Conservation (phyloP, 129 eudicot species). For the Flaveria ramosissima region DNA sequence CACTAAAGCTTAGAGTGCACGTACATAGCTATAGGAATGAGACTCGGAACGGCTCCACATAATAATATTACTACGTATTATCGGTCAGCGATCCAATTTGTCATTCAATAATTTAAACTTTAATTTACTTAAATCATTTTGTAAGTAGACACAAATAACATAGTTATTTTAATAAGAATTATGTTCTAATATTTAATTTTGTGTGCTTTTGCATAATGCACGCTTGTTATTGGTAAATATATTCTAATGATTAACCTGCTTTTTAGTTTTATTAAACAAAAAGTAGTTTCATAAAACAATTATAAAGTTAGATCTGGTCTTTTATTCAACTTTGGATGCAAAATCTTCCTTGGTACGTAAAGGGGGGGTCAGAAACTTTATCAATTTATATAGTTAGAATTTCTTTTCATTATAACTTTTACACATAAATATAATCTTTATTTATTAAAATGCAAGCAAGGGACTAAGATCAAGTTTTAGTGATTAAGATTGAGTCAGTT, state of each 20-base stretch:
- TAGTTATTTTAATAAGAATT: too few species aligned
- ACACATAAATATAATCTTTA: too few species aligned
- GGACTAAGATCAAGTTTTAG: too few species aligned
- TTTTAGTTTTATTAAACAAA: constrained; percentile 2
- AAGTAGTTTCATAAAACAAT: not conserved
- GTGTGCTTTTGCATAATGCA: not conserved
- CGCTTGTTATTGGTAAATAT: not conserved
- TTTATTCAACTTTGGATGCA: constrained; percentile 21
- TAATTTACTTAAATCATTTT: not conserved
- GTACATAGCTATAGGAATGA: too few species aligned
- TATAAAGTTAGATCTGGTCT: constrained; percentile 17
- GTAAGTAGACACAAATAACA: not conserved
- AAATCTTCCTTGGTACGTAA: constrained; percentile 21
- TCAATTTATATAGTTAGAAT: not conserved
- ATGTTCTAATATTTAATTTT: not conserved
- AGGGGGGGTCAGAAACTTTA: not conserved
- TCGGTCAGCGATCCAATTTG: not conserved
- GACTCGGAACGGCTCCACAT: too few species aligned
- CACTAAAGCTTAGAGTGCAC: not conserved
- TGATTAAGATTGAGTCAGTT: too few species aligned
- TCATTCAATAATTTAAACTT: not conserved
- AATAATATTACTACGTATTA: too few species aligned
- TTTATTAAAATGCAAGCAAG: too few species aligned
- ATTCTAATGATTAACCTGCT: not conserved
- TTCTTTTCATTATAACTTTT: too few species aligned